Conservation (phyloP, 257 asterid genomes). For the Cruciata laevipes region DNA sequence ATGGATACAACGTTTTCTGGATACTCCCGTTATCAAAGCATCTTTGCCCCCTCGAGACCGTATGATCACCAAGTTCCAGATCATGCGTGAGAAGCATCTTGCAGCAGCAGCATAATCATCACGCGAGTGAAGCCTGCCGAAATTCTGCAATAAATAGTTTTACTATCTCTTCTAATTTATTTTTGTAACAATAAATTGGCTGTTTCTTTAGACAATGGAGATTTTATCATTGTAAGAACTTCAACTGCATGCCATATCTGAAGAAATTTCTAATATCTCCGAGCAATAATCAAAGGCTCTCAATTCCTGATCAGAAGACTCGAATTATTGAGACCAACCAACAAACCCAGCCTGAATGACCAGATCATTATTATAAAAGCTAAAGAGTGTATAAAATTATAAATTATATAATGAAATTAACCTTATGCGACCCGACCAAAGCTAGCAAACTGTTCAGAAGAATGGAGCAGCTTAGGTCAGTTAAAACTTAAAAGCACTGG, state of each 20-base stretch:
- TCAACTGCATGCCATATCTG: neutral
- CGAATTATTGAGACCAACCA: too few species aligned
- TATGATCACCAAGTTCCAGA: conserved; percentile 41
- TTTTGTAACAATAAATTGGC: neutral
- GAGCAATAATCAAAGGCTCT: too few species aligned
- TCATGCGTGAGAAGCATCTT: conserved; percentile 28
- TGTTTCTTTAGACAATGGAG: neutral
- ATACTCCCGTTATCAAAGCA: conserved; percentile 41
- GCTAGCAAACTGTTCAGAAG: too few species aligned
- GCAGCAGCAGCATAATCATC: conserved; percentile 12
- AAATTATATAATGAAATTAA: too few species aligned
- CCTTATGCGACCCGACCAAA: too few species aligned
- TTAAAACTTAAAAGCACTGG: too few species aligned
- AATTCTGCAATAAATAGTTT: neutral
- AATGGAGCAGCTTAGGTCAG: too few species aligned
- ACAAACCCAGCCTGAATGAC: too few species aligned
- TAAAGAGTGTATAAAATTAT: too few species aligned
- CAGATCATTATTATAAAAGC: too few species aligned
- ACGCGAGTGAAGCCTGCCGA: conserved; percentile 20
- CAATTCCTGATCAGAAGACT: too few species aligned
- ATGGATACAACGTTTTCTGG: conserved; percentile 42
- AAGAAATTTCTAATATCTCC: neutral
- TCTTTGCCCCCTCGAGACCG: conserved; percentile 54
- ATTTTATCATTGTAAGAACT: neutral
- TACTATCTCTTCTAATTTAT: too few species aligned